Evolutionary conservation across 331 rosid species (phyloP).

Genomic region (Spiraea crenata): DNA sequence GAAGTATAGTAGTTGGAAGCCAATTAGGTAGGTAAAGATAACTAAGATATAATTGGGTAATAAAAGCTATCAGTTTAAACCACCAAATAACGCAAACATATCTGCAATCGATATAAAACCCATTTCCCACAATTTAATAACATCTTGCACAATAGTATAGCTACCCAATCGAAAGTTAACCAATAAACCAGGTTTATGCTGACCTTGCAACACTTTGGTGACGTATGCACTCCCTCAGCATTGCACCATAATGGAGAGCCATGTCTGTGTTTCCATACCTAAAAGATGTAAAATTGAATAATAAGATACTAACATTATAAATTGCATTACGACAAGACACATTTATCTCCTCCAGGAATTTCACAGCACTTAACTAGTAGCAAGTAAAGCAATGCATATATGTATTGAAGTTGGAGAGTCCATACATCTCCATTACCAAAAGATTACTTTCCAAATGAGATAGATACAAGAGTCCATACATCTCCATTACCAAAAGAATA

Average conservation of each 20-base stretch:
- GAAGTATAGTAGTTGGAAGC: slow-evolving; percentile 16
- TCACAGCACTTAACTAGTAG: background rate
- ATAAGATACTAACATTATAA: background rate
- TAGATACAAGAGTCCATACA: too few relatives aligned
- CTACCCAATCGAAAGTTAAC: background rate
- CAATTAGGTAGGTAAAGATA: background rate
- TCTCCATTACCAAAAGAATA: background rate
- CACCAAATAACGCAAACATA: background rate
- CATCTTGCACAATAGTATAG: background rate
- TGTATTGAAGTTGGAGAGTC: background rate
- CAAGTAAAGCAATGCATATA: background rate
- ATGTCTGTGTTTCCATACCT: slow-evolving; percentile 74
- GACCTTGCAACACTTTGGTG: slow-evolving; percentile 94
- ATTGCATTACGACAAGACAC: background rate
- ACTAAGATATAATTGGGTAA: background rate
- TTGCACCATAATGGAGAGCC: slow-evolving; percentile 92
- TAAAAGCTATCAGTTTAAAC: background rate
- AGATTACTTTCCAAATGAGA: background rate
- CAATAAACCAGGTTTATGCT: slow-evolving; percentile 23
- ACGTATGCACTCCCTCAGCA: slow-evolving; percentile 95
- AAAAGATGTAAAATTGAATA: slow-evolving; percentile 17
- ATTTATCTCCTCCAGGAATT: background rate
- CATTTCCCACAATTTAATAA: background rate
- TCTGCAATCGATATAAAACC: too few relatives aligned
- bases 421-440: background rate